These are phyloP conservation scores for Acacia melanoxylon DNA, from an alignment of 306 rosid species.

Conservation along the genomic window DNA sequence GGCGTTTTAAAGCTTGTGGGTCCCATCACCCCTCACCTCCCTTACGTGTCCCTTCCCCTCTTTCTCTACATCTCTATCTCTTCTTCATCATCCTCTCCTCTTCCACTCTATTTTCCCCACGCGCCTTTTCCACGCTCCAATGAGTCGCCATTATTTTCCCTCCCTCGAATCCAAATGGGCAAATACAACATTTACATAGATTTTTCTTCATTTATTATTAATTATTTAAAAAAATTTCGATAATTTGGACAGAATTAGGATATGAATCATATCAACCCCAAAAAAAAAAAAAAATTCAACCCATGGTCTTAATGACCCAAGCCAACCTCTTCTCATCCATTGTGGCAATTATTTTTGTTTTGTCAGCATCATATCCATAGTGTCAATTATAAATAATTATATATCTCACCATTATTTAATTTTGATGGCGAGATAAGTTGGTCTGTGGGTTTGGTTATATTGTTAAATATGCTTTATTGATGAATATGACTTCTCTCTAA, in stretches of 20 bases:
- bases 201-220: no score
- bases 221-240: no score
- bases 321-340: neutral
- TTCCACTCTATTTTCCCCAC: neutral
- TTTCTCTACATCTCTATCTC: neutral
- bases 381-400: no score
- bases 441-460: neutral
- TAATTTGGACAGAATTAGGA: neutral
- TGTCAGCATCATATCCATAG: no score
- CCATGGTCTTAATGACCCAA: neutral
- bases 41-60: slow-evolving; percentile 49
- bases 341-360: no score
- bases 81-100: neutral
- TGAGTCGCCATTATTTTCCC: neutral
- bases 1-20: slow-evolving; percentile 37
- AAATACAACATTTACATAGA: no score
- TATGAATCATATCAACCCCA: neutral
- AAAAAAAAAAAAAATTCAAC: neutral
- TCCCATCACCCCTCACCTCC: neutral
- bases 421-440: neutral
- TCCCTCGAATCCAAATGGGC: neutral
- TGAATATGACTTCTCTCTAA: no score
- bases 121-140: neutral
- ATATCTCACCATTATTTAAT: neutral
- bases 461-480: no score